These are phyloP conservation scores for Parathielavia hyrcaniae DNA, from an alignment of 495 filamentous ascomycete genomes.

Conservation along the genomic window DNA sequence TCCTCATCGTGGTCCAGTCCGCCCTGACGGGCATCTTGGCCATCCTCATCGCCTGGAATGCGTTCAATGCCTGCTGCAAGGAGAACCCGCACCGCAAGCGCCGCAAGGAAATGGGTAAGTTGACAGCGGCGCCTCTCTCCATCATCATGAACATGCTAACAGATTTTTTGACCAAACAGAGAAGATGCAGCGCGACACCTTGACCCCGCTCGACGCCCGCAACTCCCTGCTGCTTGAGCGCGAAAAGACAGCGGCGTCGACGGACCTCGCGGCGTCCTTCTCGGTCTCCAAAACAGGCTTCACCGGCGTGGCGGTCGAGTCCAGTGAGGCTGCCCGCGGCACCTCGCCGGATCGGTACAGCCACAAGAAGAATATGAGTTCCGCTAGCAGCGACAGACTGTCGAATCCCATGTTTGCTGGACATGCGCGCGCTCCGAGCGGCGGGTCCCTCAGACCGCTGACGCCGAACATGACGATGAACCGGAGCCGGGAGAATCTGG, in stretches of 20 bases:
- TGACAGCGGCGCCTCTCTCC: neutral
- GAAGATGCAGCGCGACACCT: slow-evolving; percentile 79
- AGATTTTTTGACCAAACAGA: slow-evolving; percentile 48
- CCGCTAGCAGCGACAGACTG: neutral
- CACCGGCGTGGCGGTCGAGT: slow-evolving; percentile 13
- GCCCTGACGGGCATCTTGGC: slow-evolving; percentile 76
- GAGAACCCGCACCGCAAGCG: slow-evolving; percentile 84
- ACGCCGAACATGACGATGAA: slow-evolving; percentile 27
- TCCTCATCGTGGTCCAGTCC: slow-evolving; percentile 83
- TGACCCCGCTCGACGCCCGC: slow-evolving; percentile 84
- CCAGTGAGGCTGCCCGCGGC: slow-evolving; percentile 18
- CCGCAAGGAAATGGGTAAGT: slow-evolving; percentile 76
- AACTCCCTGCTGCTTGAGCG: slow-evolving; percentile 75
- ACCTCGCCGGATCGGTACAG: slow-evolving; percentile 23
- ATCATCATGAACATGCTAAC: slow-evolving; percentile 14
- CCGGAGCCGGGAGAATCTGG: slow-evolving; percentile 31
- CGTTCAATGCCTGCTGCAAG: slow-evolving; percentile 70
- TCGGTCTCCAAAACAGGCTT: slow-evolving; percentile 29
- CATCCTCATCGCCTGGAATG: slow-evolving; percentile 85
- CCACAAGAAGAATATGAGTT: slow-evolving; percentile 4
- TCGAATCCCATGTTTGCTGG: slow-evolving; percentile 14
- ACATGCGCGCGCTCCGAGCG: slow-evolving; percentile 13
- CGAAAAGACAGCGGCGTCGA: slow-evolving; percentile 22
- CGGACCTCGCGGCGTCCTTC: slow-evolving; percentile 27
- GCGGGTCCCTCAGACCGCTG: slow-evolving; percentile 26